Conservation (phyloP, 1,284 basidiomycete genomes). For the Phellopilus nigrolimitatus region DNA sequence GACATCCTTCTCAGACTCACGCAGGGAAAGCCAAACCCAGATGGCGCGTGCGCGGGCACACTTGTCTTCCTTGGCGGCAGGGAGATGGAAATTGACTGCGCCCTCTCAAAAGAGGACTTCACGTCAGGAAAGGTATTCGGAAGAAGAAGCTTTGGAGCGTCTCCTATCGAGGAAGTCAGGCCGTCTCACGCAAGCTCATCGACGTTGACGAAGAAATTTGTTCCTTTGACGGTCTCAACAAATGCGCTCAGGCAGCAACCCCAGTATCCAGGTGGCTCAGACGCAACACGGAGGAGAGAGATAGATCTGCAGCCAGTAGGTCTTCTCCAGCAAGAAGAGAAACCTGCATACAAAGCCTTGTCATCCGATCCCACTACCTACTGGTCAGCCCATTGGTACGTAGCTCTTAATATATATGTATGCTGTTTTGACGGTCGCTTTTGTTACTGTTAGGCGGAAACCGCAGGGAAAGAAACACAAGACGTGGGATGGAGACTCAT, state of each 20-base stretch:
- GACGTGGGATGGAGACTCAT: conserved; percentile 83
- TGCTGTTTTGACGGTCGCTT: conserved; percentile 14
- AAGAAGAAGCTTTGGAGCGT: conserved; percentile 25
- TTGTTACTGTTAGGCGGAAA: conserved; percentile 53
- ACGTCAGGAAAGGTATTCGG: conserved; percentile 62
- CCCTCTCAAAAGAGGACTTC: conserved; percentile 53
- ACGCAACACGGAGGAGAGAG: conserved; percentile 25
- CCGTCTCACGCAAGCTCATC: conserved; percentile 22
- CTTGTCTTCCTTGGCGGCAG: conserved; percentile 60
- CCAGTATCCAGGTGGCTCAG: conserved; percentile 22
- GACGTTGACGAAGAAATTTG: conserved; percentile 38
- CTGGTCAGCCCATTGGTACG: conserved; percentile 70
- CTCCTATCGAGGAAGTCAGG: conserved; percentile 23
- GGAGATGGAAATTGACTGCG: conserved; percentile 65
- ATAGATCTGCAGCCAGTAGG: conserved; percentile 42
- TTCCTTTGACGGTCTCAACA: conserved; percentile 35
- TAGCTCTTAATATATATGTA: conserved; percentile 1
- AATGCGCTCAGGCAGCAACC: conserved; percentile 28
- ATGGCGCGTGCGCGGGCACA: conserved; percentile 41
- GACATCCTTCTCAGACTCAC: conserved; percentile 31
- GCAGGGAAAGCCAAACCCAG: conserved; percentile 36
- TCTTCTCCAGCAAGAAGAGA: conserved; percentile 23
- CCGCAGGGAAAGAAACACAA: conserved; percentile 79
- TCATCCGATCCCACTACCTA: conserved; percentile 30
- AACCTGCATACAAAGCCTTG: conserved; percentile 5